Evolutionary conservation across 164 flowering plant genomes (phyloP).

Genomic region (Magnolia officinalis): DNA sequence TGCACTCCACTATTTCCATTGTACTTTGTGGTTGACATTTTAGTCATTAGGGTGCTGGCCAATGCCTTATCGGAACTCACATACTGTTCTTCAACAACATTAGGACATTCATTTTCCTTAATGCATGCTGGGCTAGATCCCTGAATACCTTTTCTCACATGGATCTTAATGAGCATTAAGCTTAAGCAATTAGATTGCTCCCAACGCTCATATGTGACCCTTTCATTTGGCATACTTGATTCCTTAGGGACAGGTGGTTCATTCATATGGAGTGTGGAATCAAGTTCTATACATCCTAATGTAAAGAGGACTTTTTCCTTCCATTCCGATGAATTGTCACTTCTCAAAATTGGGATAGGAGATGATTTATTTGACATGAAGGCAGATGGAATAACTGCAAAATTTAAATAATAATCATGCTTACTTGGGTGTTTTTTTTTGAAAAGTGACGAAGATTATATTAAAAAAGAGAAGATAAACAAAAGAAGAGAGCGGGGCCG

Average conservation of each 20-base stretch:
- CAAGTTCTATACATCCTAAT: constrained; percentile 4
- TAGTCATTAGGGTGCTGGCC: background rate
- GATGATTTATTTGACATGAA: background rate
- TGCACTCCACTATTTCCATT: background rate
- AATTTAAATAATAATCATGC: background rate
- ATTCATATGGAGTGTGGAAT: background rate
- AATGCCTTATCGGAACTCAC: background rate
- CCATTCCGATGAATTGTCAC: background rate
- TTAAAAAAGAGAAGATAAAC: no score
- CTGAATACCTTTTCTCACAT: background rate
- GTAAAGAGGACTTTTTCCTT: background rate
- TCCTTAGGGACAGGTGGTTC: constrained; percentile 4
- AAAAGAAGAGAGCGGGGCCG: no score
- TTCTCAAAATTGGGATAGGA: constrained; percentile 2
- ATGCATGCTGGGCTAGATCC: background rate
- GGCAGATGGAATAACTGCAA: background rate
- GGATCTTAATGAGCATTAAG: no score
- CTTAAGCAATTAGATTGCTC: background rate
- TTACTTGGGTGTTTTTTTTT: no score
- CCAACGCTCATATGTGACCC: constrained; percentile 4
- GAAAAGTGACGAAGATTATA: no score
- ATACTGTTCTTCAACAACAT: background rate
- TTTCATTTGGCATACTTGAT: background rate
- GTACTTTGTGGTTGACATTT: background rate
- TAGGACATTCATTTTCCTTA: background rate